A percentile compares a stretch with the other conserved stretches of the same genome.
phyloP scores from a whole-genome alignment of 345 rosid species.

The Hirschfeldia incana region DNA sequence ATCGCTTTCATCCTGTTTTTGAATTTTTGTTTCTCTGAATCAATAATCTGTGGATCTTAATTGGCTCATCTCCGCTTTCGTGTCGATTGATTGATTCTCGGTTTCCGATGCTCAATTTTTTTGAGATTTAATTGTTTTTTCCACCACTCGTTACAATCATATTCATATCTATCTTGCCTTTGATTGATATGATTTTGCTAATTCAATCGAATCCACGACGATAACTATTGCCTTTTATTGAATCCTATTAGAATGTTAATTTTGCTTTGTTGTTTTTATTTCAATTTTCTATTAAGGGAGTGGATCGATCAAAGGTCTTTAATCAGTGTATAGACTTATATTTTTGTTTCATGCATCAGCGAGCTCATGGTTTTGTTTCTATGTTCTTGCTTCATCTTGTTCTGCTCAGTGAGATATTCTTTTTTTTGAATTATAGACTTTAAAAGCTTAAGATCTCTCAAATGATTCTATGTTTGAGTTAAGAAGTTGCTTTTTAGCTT shows the following conservation, averaged over 20 bases:
- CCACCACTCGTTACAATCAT: background rate
- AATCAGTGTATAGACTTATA: constrained; percentile 12
- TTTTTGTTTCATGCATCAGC: background rate
- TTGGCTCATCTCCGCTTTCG: background rate
- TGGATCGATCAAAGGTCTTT: background rate
- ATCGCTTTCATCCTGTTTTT: background rate
- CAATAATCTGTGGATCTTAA: background rate
- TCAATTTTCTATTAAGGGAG: no score
- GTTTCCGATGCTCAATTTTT: background rate
- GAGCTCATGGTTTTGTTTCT: background rate
- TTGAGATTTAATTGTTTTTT: constrained; percentile 8
- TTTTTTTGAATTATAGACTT: no score
- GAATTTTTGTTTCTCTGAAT: background rate
- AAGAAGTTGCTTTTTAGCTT: no score
- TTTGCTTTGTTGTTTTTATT: background rate
- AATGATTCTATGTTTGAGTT: no score
- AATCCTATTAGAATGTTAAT: background rate
- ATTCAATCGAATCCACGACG: background rate
- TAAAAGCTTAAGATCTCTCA: no score
- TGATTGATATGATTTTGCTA: background rate
- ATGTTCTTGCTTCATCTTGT: no score
- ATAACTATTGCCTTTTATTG: constrained; percentile 13
- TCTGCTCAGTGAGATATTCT: no score
- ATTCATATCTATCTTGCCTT: background rate
- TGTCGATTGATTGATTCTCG: constrained; percentile 1